Conservation (phyloP, 257 asterid genomes). For the Linaria vulgaris region DNA sequence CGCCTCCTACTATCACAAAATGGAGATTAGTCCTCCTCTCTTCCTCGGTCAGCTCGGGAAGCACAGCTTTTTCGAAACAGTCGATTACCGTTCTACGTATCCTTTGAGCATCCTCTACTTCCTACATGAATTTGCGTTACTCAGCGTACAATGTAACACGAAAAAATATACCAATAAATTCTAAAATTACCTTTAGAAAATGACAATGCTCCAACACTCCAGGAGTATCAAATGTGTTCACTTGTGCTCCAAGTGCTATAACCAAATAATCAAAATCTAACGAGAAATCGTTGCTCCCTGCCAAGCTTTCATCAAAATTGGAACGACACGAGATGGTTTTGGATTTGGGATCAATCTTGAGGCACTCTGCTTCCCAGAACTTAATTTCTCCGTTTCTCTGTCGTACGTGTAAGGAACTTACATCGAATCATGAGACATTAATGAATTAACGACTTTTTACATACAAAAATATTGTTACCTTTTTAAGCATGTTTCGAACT, state of each 20-base stretch:
- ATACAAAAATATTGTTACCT: constrained; percentile 46
- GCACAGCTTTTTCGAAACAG: constrained; percentile 86
- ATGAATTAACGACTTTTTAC: not conserved
- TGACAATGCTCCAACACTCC: constrained; percentile 87
- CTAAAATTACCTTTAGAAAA: constrained; percentile 67
- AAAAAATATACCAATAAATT: too few relatives aligned
- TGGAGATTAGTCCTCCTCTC: constrained; percentile 78
- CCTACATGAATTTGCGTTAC: constrained; percentile 64
- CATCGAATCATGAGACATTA: not conserved
- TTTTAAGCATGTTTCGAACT: constrained; percentile 75
- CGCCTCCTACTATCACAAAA: constrained; percentile 94
- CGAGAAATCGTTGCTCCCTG: constrained; percentile 65
- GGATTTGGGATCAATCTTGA: constrained; percentile 67
- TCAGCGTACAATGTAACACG: too few relatives aligned
- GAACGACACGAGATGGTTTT: constrained; percentile 66
- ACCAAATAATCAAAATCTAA: constrained; percentile 77
- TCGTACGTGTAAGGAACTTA: constrained; percentile 5
- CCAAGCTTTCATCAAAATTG: constrained; percentile 51
- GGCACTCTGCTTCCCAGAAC: constrained; percentile 98
- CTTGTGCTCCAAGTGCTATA: constrained; percentile 86
- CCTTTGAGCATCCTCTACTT: constrained; percentile 93
- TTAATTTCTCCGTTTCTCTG: constrained; percentile 76
- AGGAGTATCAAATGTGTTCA: constrained; percentile 85
- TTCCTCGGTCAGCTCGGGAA: constrained; percentile 82
- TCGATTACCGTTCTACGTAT: constrained; percentile 83